Evolutionary conservation across 2,329 filamentous ascomycete species (phyloP).

Genomic region (Plectosphaerella sp.): DNA sequence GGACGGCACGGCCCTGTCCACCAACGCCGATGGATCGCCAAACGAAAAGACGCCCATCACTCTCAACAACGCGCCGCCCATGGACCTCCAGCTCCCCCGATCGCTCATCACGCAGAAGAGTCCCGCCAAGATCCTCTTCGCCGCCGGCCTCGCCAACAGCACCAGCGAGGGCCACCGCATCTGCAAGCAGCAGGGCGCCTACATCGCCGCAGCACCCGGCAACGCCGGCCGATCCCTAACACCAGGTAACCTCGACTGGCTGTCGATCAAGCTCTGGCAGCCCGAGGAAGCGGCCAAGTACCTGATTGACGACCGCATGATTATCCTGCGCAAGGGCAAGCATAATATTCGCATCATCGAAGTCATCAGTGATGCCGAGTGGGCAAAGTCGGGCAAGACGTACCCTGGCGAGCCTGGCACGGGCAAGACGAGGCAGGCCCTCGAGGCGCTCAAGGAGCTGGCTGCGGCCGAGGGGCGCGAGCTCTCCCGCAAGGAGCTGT

Average conservation of each 20-base stretch:
- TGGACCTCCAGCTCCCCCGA: conserved; percentile 55
- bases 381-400: conserved; percentile 38
- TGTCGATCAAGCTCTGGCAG: conserved; percentile 55
- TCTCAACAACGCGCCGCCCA: conserved; percentile 42
- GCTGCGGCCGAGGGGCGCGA: conserved; percentile 23
- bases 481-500: conserved; percentile 20
- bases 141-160: conserved; percentile 54
- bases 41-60: conserved; percentile 13
- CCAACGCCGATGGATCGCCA: conserved; percentile 9
- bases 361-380: conserved; percentile 53
- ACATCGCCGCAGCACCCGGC: conserved; percentile 52
- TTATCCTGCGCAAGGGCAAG: conserved; percentile 61
- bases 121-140: conserved; percentile 55
- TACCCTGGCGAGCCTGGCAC: conserved; percentile 51
- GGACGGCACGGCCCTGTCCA: conserved; percentile 4
- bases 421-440: conserved; percentile 41
- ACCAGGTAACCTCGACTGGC: conserved; percentile 53
- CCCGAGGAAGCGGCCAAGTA: conserved; percentile 53
- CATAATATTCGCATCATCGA: conserved; percentile 59
- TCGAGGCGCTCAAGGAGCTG: conserved; percentile 28
- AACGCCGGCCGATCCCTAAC: conserved; percentile 35
- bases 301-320: conserved; percentile 53
- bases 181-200: conserved; percentile 50
- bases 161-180: conserved; percentile 55
- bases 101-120: conserved; percentile 49